phyloP scores from a whole-genome alignment of 768 basidiomycete species.

The Nidularia pulvinata region DNA sequence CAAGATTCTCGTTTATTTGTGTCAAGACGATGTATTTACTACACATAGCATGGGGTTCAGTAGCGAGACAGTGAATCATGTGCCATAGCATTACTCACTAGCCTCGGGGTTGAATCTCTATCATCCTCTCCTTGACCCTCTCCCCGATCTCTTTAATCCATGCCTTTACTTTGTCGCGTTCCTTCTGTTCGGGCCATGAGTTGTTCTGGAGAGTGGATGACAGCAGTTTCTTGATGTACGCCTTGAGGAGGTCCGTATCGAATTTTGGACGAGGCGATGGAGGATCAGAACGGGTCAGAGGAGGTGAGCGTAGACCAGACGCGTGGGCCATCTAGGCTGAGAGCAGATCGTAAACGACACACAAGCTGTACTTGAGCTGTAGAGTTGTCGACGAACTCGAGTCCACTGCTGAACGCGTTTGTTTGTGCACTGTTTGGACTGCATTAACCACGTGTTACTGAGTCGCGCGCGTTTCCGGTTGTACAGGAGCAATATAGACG shows the following conservation, averaged over 20 bases:
- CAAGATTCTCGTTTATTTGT: slow-evolving; percentile 82
- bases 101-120: slow-evolving; percentile 78
- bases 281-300: slow-evolving; percentile 59
- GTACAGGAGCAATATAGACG: not conserved
- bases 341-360: not conserved
- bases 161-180: slow-evolving; percentile 65
- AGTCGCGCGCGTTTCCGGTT: slow-evolving; percentile 3
- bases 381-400: slow-evolving; percentile 3
- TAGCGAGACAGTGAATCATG: slow-evolving; percentile 5
- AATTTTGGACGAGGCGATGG: slow-evolving; percentile 62
- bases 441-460: slow-evolving; percentile 14
- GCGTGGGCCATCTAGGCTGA: slow-evolving; percentile 15
- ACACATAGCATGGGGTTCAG: slow-evolving; percentile 1
- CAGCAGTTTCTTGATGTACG: slow-evolving; percentile 83
- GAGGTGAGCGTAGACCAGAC: slow-evolving; percentile 60
- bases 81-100: slow-evolving; percentile 48
- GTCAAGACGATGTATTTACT: slow-evolving; percentile 90
- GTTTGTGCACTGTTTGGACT: slow-evolving; percentile 13
- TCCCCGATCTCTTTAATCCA: slow-evolving; percentile 88
- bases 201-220: slow-evolving; percentile 64
- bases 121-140: slow-evolving; percentile 83
- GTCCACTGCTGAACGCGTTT: slow-evolving; percentile 6
- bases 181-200: slow-evolving; percentile 68
- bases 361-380: not conserved
- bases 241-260: slow-evolving; percentile 70